Percentiles rank a stretch among this genome's conserved stretches.
Evolutionary conservation across 192 early-diverging fungal species (phyloP).

Genomic region (Entomortierella chlamydospora): DNA sequence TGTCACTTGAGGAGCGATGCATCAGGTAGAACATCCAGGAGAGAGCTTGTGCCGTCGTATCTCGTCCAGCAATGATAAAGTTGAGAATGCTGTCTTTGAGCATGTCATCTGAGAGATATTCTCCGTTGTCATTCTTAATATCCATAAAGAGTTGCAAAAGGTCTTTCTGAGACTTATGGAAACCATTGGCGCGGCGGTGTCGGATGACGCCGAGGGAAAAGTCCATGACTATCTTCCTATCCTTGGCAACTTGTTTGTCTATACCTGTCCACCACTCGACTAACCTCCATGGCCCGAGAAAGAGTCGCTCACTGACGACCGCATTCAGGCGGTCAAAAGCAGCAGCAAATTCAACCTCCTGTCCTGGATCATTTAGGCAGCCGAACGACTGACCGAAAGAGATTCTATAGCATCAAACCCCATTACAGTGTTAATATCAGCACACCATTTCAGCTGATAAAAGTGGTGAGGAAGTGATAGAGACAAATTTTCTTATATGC

Average conservation of each 20-base stretch:
- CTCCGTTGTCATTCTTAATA: slow-evolving; percentile 52
- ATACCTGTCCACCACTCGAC: slow-evolving; percentile 32
- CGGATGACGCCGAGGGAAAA: slow-evolving; percentile 50
- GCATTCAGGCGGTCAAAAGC: slow-evolving; percentile 66
- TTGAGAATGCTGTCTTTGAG: slow-evolving; percentile 61
- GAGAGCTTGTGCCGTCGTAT: slow-evolving; percentile 51
- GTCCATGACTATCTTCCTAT: slow-evolving; percentile 41
- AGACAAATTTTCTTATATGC: no score
- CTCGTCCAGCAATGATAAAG: slow-evolving; percentile 51
- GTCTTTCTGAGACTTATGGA: slow-evolving; percentile 43
- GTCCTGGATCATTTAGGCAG: slow-evolving; percentile 22
- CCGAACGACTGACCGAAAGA: slow-evolving; percentile 44
- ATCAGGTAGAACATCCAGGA: slow-evolving; percentile 65
- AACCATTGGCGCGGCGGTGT: slow-evolving; percentile 15
- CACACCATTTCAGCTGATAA: no score
- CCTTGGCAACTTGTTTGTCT: slow-evolving; percentile 27
- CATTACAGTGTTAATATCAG: no score
- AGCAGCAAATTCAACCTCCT: slow-evolving; percentile 54
- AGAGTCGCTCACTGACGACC: slow-evolving; percentile 30
- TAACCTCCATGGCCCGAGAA: slow-evolving; percentile 39
- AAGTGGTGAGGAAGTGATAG: no score
- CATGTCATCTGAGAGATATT: slow-evolving; percentile 50
- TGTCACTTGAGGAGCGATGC: slow-evolving; percentile 45
- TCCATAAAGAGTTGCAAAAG: slow-evolving; percentile 61
- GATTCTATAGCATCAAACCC: slow-evolving; percentile 4